Evolutionary conservation across 345 rosid genomes (phyloP).

Genomic region (Lagerstroemia speciosa): DNA sequence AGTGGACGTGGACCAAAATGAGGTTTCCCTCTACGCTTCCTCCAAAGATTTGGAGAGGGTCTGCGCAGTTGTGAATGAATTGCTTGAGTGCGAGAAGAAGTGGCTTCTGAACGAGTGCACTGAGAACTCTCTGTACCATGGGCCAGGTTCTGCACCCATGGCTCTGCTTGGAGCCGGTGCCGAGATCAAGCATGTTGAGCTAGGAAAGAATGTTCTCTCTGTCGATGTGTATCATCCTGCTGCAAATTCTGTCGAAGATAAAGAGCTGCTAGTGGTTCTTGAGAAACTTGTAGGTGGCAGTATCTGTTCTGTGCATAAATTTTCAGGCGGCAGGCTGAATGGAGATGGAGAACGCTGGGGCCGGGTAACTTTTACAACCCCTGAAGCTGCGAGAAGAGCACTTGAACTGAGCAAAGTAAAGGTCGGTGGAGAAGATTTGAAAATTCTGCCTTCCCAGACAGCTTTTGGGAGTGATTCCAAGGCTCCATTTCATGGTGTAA

Average conservation of each 20-base stretch:
- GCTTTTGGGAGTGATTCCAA: slow-evolving; percentile 36
- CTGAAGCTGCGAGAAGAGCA: slow-evolving; percentile 67
- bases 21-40: slow-evolving; percentile 52
- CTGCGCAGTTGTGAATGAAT: slow-evolving; percentile 35
- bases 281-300: slow-evolving; percentile 47
- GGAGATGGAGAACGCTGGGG: slow-evolving; percentile 69
- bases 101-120: slow-evolving; percentile 62
- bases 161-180: slow-evolving; percentile 91
- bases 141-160: slow-evolving; percentile 45
- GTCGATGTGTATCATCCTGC: slow-evolving; percentile 50
- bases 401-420: slow-evolving; percentile 40
- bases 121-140: slow-evolving; percentile 53
- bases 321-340: slow-evolving; percentile 27
- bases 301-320: slow-evolving; percentile 55
- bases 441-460: slow-evolving; percentile 40
- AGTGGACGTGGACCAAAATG: slow-evolving; percentile 53
- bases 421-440: slow-evolving; percentile 49
- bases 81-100: slow-evolving; percentile 50
- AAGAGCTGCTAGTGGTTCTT: slow-evolving; percentile 55
- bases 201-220: slow-evolving; percentile 51
- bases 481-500: slow-evolving; percentile 55
- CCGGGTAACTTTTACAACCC: slow-evolving; percentile 64
- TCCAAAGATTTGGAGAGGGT: slow-evolving; percentile 45
- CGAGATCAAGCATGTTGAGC: slow-evolving; percentile 80
- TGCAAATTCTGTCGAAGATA: slow-evolving; percentile 38